Evolutionary conservation across 2,329 filamentous ascomycete genomes (phyloP).

Genomic region (Sporothrix phasma): DNA sequence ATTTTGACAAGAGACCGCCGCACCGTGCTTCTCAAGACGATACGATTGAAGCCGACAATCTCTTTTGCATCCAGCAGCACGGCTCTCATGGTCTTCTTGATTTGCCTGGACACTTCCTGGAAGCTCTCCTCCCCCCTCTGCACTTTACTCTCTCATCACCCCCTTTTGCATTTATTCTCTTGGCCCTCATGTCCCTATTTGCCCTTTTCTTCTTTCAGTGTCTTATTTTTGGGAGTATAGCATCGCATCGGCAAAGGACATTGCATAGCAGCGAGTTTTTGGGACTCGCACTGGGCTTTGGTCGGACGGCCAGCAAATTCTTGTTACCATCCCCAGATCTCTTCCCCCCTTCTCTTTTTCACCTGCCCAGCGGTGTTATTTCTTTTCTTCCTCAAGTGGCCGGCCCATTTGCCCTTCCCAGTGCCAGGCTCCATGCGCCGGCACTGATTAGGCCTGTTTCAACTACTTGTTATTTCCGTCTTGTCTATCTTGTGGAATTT

Average conservation of each 20-base stretch:
- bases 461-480: not conserved
- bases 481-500: slow-evolving; percentile 2
- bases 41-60: not conserved
- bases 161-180: slow-evolving; percentile 4
- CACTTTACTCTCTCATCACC: slow-evolving; percentile 2
- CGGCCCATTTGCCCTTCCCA: not conserved
- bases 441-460: not conserved
- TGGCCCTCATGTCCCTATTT: not conserved
- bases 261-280: slow-evolving; percentile 4
- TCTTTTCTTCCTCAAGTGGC: not conserved
- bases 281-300: slow-evolving; percentile 3
- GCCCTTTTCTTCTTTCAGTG: not conserved
- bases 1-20: not conserved
- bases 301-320: not conserved
- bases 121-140: not conserved
- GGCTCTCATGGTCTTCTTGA: not conserved
- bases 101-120: not conserved
- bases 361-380: not conserved
- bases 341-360: not conserved
- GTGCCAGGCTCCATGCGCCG: not conserved
- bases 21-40: not conserved
- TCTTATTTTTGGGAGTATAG: slow-evolving; percentile 1
- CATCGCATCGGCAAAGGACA: not conserved
- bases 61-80: not conserved
- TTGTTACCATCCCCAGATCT: not conserved